Conservation (phyloP, 371 early-diverging fungal species). For the Circinella minor region DNA sequence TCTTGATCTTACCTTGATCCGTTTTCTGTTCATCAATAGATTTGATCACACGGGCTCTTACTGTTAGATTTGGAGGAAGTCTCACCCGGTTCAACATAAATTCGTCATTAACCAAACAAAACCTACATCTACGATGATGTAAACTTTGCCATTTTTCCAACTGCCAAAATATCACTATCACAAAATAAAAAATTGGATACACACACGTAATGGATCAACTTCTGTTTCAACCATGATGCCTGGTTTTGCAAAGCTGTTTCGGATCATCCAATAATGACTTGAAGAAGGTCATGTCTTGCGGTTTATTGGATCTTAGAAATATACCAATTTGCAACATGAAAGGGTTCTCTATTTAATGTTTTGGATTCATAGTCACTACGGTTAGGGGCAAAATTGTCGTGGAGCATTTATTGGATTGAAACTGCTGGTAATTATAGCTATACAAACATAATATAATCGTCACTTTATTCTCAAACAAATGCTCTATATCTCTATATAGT, state of each 20-base stretch:
- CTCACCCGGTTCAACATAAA: not conserved
- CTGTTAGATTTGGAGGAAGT: too few relatives aligned
- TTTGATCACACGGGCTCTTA: too few relatives aligned
- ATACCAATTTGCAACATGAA: too few relatives aligned
- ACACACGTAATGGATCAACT: not conserved
- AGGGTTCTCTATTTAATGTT: too few relatives aligned
- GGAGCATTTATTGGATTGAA: too few relatives aligned
- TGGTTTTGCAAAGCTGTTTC: not conserved
- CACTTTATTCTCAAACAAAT: not conserved
- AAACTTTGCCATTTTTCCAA: not conserved
- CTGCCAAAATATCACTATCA: not conserved
- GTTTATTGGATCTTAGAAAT: too few relatives aligned
- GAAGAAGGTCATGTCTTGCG: too few relatives aligned
- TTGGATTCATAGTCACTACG: too few relatives aligned
- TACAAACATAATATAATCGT: not conserved
- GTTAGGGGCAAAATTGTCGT: too few relatives aligned
- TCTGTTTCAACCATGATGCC: not conserved
- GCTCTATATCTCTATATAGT: not conserved
- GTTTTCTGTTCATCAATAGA: too few relatives aligned
- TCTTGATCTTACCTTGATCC: too few relatives aligned
- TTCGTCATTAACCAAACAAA: not conserved
- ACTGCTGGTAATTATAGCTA: not conserved
- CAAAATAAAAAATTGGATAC: not conserved
- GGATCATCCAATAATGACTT: not conserved
- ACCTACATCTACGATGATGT: not conserved